phyloP scores from a whole-genome alignment of 2,329 filamentous ascomycete species.

The Gaeumannomyces tritici region DNA sequence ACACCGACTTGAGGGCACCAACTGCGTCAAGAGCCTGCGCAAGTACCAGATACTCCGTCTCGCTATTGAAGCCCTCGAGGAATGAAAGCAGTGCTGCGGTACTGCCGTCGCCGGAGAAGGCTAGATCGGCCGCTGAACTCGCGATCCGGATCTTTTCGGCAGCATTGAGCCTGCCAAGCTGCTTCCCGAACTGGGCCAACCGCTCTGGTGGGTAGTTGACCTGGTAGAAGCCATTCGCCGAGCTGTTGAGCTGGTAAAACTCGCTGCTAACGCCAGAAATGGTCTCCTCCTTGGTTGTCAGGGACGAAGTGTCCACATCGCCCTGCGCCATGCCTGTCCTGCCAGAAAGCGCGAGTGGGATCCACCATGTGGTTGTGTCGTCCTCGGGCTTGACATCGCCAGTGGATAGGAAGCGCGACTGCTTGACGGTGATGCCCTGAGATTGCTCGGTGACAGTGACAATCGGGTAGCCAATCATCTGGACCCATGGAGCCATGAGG shows the following conservation, averaged over 20 bases:
- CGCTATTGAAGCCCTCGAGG: conserved; percentile 71
- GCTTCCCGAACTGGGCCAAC: conserved; percentile 68
- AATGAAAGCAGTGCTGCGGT: conserved; percentile 77
- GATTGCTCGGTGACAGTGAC: conserved; percentile 77
- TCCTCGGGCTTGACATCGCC: conserved; percentile 88
- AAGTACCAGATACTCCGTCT: conserved; percentile 84
- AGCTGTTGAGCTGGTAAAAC: conserved; percentile 91
- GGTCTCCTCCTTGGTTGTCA: conserved; percentile 69
- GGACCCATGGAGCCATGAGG: conserved; percentile 93
- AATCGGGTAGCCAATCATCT: conserved; percentile 89
- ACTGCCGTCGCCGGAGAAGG: conserved; percentile 75
- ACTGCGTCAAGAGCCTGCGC: conserved; percentile 73
- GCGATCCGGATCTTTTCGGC: conserved; percentile 91
- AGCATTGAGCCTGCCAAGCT: conserved; percentile 65
- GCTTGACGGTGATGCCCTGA: conserved; percentile 65
- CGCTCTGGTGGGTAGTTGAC: conserved; percentile 87
- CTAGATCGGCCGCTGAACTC: conserved; percentile 81
- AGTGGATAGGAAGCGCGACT: conserved; percentile 82
- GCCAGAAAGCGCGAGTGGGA: conserved; percentile 78
- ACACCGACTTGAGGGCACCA: conserved; percentile 71
- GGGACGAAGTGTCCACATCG: conserved; percentile 43
- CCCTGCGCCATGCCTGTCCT: conserved; percentile 55
- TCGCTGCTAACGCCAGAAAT: conserved; percentile 63
- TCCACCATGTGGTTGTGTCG: conserved; percentile 90
- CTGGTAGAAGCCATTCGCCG: conserved; percentile 81